Base-by-base conservation (phyloP, 306 rosid genomes). In the Trifolium subterraneum region DNA sequence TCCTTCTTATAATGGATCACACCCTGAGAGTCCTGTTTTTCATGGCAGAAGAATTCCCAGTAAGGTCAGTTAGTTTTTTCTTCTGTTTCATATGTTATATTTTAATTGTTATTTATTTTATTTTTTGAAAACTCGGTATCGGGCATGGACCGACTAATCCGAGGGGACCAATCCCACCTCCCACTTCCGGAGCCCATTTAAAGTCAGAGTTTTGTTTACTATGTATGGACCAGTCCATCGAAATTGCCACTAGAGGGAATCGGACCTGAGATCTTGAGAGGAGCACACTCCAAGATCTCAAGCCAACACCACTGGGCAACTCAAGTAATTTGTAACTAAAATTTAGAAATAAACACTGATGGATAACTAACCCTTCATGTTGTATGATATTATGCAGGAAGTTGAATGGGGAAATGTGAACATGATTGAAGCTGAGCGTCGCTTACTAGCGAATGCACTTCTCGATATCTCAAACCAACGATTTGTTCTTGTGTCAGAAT, bases 351-450 rank as follows among this genome's bases (percentile, higher is more conserved):
- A 35, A 58, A 35, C n/a, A 60, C 6, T 50, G 60, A 27, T 74
- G 11, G 61, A 23, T 19, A 64, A 62, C 47, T 52, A 64, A 62
- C 68, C 33, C 65, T 67, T 36, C 35, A 36, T 36, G 39, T 36
- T 36, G 2, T 36, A 36, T 36, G 39, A 35, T 31, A 63, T 10
- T 31, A 71, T 80, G 76, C 90, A 93, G 97, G 79, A 64, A 79
- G 97, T 91, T 12, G 31, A 50, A 56, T 93, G 98, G 98, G 98
- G 98, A 11, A 79, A 87, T 3, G 85, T 82, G 33, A 93, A 83
- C 85, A 93, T 93, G 97, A 64, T 93, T 1, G 92, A 88, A 79
- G 98, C 97, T 0, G 98, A 93, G 66, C 90, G 97, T 9, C 92
- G 97, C 8, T 78, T 93, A 0, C 80, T 93, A 23, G 92, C 91